Evolutionary conservation across 2,329 filamentous ascomycete species (phyloP), one percentile per base, ranked within the genome.

Genomic region (Alternaria ethzedia): DNA sequence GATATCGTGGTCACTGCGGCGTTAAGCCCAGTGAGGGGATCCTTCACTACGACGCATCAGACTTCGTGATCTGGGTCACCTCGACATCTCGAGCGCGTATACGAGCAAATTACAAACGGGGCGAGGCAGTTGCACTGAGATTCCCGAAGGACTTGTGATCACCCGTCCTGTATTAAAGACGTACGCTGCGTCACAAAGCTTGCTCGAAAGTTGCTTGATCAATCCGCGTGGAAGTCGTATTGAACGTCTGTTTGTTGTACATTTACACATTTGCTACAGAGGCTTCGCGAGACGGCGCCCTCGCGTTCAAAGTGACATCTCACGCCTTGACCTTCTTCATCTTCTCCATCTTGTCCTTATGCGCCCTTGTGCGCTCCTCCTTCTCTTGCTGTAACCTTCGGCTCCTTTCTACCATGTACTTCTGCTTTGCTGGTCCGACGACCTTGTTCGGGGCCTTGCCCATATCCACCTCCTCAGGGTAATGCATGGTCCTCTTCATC

Each of bases 401-500:
- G 49, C 30, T 23, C 23, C 20, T 15, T 32, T 41, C 49, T 52
- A 21, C n/a, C 20, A 41, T 15, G 15, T 52, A 36, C 9, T 15
- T 7, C 17, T 30, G 21, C 20, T 17, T 41, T 41, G 20, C 20
- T 17, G 20, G 30, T 28, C 32, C 30, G 8, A 44, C 15, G 30
- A 68, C 17, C n/a, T 55, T 54, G n/a, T 77, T 77, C 8, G 75
- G 73, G 21, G 68, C 26, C 52, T 72, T 61, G 62, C 70, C 69
- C 32, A 66, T 58, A n/a, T 71, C 64, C 15, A 68, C 64, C 26
- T 73, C 70, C 28, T 77, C 73, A 15, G 66, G 70, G 57, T 73
- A 75, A 57, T 73, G 75, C 75, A 75, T 75, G 0, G 73, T 69
- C 43, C 70, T 71, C 70, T 64, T 71, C 36, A 67, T 59, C 55